Conservation (phyloP, 176 grass and related monocot genomes). For the Aegilops umbellulata region DNA sequence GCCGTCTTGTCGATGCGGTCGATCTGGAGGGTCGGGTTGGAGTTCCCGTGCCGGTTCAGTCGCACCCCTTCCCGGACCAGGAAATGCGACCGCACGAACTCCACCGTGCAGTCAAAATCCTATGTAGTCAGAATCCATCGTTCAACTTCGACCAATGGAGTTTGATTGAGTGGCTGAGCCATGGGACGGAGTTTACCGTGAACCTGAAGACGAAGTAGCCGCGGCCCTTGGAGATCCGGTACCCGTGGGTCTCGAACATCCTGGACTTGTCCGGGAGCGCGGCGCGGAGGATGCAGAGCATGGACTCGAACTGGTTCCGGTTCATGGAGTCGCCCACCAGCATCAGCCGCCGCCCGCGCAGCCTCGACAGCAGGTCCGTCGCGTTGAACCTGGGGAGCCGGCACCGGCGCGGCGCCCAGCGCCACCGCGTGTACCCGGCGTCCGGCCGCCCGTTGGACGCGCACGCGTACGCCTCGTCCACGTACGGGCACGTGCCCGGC, state of each 20-base stretch:
- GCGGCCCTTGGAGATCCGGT: slow-evolving; percentile 83
- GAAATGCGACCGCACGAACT: slow-evolving; percentile 97
- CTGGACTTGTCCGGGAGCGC: slow-evolving; percentile 65
- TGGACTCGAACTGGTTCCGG: slow-evolving; percentile 92
- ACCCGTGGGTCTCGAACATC: slow-evolving; percentile 89
- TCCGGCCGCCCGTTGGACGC: slow-evolving; percentile 67
- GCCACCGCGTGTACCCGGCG: slow-evolving; percentile 68
- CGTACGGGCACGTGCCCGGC: slow-evolving; percentile 76
- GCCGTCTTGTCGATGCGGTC: slow-evolving; percentile 84
- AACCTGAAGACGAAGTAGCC: slow-evolving; percentile 98
- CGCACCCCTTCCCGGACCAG: slow-evolving; percentile 72
- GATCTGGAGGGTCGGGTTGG: slow-evolving; percentile 81
- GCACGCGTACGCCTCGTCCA: slow-evolving; percentile 91
- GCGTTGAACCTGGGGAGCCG: slow-evolving; percentile 87
- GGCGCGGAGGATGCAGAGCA: slow-evolving; percentile 71
- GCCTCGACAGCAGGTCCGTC: slow-evolving; percentile 73
- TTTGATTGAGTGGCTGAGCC: background rate
- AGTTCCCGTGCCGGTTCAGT: slow-evolving; percentile 64
- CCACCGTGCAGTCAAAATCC: slow-evolving; percentile 84
- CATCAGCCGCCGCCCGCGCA: slow-evolving; percentile 78
- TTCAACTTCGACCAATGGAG: background rate
- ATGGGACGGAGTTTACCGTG: slow-evolving; percentile 46
- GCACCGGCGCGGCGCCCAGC: slow-evolving; percentile 73
- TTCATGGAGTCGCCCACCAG: slow-evolving; percentile 98
- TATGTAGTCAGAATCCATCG: slow-evolving; percentile 64